phyloP scores from a whole-genome alignment of 495 filamentous ascomycete genomes.

The Aspergillus diversus region DNA sequence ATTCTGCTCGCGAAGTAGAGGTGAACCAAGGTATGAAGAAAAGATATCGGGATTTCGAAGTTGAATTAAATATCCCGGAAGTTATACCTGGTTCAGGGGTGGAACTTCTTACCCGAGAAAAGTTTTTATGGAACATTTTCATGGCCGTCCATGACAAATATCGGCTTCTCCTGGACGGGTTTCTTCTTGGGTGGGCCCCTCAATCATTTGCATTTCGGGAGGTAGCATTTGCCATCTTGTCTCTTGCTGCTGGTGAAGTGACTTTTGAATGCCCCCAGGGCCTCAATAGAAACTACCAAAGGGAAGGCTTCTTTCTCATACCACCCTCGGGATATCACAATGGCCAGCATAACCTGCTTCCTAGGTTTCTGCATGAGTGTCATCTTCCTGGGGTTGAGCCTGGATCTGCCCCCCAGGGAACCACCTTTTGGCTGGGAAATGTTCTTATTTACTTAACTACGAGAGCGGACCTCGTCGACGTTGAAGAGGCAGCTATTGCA shows the following conservation, averaged over 20 bases:
- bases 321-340: background rate
- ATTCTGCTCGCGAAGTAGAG: constrained; percentile 12
- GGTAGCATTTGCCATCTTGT: constrained; percentile 25
- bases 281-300: constrained; percentile 16
- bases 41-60: background rate
- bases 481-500: constrained; percentile 25
- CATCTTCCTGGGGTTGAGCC: constrained; percentile 20
- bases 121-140: constrained; percentile 7
- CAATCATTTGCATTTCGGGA: constrained; percentile 22
- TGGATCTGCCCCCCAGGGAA: constrained; percentile 25
- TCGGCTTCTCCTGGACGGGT: constrained; percentile 14
- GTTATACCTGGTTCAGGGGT: background rate
- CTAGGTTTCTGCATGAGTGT: constrained; percentile 20
- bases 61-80: constrained; percentile 5
- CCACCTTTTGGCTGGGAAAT: constrained; percentile 22
- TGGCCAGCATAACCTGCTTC: constrained; percentile 16
- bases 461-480: constrained; percentile 22
- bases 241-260: constrained; percentile 26
- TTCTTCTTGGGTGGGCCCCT: constrained; percentile 16
- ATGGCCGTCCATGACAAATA: background rate
- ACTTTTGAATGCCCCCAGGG: constrained; percentile 2
- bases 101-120: constrained; percentile 2
- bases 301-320: constrained; percentile 23
- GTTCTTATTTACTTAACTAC: constrained; percentile 25
- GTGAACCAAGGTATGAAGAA: background rate